Percentiles rank a stretch among this genome's conserved stretches.
phyloP scores from a whole-genome alignment of 345 rosid genomes.

The Rhizophora apiculata region DNA sequence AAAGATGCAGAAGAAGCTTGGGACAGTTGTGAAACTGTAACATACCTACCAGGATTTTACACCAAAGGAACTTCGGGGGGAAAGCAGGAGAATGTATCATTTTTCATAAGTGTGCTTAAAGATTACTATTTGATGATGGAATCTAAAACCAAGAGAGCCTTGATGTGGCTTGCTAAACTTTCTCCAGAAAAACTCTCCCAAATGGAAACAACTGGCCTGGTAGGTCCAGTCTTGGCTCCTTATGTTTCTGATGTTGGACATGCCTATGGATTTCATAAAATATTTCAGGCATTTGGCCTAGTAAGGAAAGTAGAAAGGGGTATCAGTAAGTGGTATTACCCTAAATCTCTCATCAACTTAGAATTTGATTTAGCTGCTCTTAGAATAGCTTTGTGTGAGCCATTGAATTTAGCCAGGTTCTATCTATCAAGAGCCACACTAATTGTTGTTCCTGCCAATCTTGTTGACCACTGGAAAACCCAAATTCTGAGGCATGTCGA shows the following conservation, averaged over 20 bases:
- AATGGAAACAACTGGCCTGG: constrained; percentile 83
- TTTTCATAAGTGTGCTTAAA: constrained; percentile 71
- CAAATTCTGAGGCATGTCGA: constrained; percentile 82
- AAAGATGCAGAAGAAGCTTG: constrained; percentile 70
- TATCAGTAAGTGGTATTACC: constrained; percentile 72
- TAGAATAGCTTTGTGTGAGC: constrained; percentile 67
- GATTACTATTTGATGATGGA: constrained; percentile 50
- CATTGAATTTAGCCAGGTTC: constrained; percentile 66
- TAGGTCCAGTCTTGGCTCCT: constrained; percentile 53
- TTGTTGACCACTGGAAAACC: constrained; percentile 89
- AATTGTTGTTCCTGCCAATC: constrained; percentile 85
- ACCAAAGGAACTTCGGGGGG: constrained; percentile 59
- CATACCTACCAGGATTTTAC: constrained; percentile 71
- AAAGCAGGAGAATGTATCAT: constrained; percentile 57
- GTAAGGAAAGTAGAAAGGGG: constrained; percentile 57
- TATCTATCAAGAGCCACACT: constrained; percentile 89
- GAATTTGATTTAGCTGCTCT: constrained; percentile 88
- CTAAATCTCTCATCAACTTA: constrained; percentile 60
- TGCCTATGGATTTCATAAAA: constrained; percentile 45
- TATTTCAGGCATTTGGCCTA: constrained; percentile 85
- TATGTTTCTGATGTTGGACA: constrained; percentile 34
- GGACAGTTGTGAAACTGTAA: constrained; percentile 57
- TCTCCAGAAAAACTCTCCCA: constrained; percentile 60
- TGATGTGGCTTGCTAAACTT: constrained; percentile 76
- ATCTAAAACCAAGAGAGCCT: constrained; percentile 57